Evolutionary conservation across 495 filamentous ascomycete species (phyloP), one percentile per base, ranked within the genome.

Genomic region (Penicillium pulvis): DNA sequence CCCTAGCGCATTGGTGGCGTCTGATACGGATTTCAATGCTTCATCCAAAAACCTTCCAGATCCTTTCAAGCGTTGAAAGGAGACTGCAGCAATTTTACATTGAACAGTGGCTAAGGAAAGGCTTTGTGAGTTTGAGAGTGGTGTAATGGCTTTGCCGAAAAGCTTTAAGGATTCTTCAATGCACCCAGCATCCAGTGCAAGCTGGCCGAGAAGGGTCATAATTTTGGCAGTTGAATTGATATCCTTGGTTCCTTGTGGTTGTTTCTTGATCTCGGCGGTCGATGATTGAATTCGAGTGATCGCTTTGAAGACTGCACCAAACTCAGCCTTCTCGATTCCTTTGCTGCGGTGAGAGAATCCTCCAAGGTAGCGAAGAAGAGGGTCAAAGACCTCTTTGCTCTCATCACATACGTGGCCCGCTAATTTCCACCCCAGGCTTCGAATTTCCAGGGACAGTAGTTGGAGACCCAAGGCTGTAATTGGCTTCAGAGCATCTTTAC

Each of bases 371-470:
- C 85, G 83, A 4, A 81, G 74, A 39, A 93, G 80, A 12, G 91
- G 91, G 4, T 85, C 80, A 49, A 87, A 70, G 51, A 95, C 68
- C 28, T 96, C 90, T 65, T 85, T 89, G 24, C 80, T 79, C 19
- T 83, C 69, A 55, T 95, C 82, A 16, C 81, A 85, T 20, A 84
- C 62, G 66, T 94, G 92, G n/a, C 80, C 79, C 5, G 85, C 84
- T 33, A 92, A 50, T 36, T 77, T 84, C 91, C 91, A 93, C 73
- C 87, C 90, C 53, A 82, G 72, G 16, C 83, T 70, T 7, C 90
- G 83, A 33, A 85, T 79, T 50, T 85, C 81, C 14, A 96, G 74
- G 2, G 86, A 90, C 0, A 91, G 62, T 1, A 82, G 67, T 62
- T 96, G 91, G 11, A 95, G 67, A 39, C 77, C 79, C 14, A 95